Evolutionary conservation across 345 rosid genomes (phyloP).

Genomic region (Arabidopsis suecica): DNA sequence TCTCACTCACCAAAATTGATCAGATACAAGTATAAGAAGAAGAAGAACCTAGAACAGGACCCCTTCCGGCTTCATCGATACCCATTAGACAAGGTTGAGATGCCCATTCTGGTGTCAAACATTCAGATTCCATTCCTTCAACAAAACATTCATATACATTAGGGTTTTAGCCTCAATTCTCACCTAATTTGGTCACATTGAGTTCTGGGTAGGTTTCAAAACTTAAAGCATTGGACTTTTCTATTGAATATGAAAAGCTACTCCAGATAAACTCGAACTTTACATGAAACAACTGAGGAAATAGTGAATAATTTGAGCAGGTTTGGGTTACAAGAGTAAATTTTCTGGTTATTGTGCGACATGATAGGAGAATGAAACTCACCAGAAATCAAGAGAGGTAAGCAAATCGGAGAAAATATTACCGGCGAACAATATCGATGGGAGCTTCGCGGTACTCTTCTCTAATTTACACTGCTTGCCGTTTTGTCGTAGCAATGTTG

Average conservation of each 20-base stretch:
- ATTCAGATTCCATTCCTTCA: conserved; percentile 49
- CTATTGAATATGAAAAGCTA: neutral
- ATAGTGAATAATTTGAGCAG: neutral
- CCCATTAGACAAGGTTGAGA: conserved; percentile 90
- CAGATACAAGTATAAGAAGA: neutral
- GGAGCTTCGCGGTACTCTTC: neutral
- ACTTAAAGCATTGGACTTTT: neutral
- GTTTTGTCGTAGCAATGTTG: too few relatives aligned
- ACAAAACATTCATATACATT: neutral
- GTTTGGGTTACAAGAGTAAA: neutral
- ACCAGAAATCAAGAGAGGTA: neutral
- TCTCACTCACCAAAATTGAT: neutral
- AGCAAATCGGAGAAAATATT: neutral
- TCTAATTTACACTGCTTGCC: too few relatives aligned
- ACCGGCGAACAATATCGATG: neutral
- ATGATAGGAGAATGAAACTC: neutral
- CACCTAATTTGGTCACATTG: neutral
- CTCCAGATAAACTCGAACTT: neutral
- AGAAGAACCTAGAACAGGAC: conserved; percentile 73
- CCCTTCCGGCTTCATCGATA: conserved; percentile 97
- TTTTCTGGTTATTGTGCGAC: neutral
- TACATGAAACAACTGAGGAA: neutral
- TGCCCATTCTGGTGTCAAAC: conserved; percentile 62
- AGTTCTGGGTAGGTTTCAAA: conserved; percentile 4
- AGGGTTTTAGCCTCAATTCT: conserved; percentile 8